Base-by-base conservation (phyloP, 164 flowering plant species). In the Dillenia turbinata region DNA sequence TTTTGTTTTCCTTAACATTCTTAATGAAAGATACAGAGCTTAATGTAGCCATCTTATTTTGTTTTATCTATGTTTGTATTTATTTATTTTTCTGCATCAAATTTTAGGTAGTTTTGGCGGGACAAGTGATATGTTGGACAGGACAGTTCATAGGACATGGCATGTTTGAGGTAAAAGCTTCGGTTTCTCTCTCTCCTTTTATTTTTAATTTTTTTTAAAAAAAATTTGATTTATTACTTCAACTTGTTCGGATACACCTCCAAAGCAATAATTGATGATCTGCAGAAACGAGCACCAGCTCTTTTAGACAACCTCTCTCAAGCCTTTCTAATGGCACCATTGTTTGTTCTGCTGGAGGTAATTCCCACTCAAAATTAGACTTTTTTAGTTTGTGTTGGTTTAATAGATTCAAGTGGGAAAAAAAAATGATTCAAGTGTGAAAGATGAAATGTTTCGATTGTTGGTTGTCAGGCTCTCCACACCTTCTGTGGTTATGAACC, bases 401-500 rank as follows among this genome's bases (percentile, higher is more conserved):
- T 48, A 4, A 24, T 49, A 56, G 16, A 14, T 47, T 15, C 54
- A 8, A 61, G 54, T 11, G 50, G 57, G 26, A 52, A n/a, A 10
- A 40, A 10, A 45, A 44, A 8, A 5, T 52, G 56, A 13, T 9
- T 54, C 56, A 7, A 61, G 54, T 11, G 50, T 56, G 33, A 52
- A n/a, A 12, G 46, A 10, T 47, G 44, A 9, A 5, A 56, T 53
- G 13, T 9, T 55, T 10, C 33, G 11, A 17, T 44, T 52, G 10
- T 62, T 68, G 51, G 55, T 66, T 69, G 47, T 52, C 82, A 89
- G 96, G 83, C 73, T 65, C 92, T 91, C 54, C 82, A 85, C 43
- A 73, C 68, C 40, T 61, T 65, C n/a, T 80, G 79, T 10, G 85
- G 79, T 43, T 92, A 92, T 60, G 98, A 92, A 67, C 98, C 98